Conservation (phyloP, 1,284 basidiomycete genomes). For the Puccinia brachypodii region DNA sequence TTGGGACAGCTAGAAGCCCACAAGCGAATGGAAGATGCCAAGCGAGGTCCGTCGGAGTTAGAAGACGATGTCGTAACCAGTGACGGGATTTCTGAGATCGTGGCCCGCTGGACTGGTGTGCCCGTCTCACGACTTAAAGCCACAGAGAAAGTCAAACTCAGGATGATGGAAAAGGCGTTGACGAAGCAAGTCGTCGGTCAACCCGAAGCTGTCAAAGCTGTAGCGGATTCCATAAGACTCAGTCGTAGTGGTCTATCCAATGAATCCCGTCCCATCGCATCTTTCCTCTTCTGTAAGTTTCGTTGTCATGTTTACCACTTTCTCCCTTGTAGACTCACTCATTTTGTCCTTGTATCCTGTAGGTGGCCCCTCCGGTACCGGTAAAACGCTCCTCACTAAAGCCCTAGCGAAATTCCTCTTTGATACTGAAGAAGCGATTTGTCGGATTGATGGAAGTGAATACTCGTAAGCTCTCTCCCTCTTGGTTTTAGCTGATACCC, state of each 20-base stretch:
- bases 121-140: constrained; percentile 57
- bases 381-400: constrained; percentile 64
- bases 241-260: constrained; percentile 64
- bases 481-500: constrained; percentile 49
- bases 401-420: constrained; percentile 61
- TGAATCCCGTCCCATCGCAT: constrained; percentile 62
- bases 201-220: constrained; percentile 63
- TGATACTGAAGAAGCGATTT: constrained; percentile 63
- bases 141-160: constrained; percentile 59
- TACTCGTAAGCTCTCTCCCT: constrained; percentile 51
- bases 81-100: constrained; percentile 63
- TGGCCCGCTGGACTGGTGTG: constrained; percentile 62
- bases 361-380: constrained; percentile 59
- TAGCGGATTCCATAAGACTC: constrained; percentile 64
- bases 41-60: constrained; percentile 54
- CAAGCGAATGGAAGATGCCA: constrained; percentile 60
- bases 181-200: constrained; percentile 54
- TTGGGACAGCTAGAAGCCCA: constrained; percentile 63
- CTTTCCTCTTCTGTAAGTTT: constrained; percentile 60
- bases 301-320: constrained; percentile 56
- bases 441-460: constrained; percentile 63
- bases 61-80: constrained; percentile 59
- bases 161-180: constrained; percentile 61
- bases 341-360: not conserved
- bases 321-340: not conserved